A percentile compares a stretch with the other conserved stretches of the same genome.
Conservation (phyloP, 2,329 filamentous ascomycete genomes). For the Emericellopsis cladophorae region DNA sequence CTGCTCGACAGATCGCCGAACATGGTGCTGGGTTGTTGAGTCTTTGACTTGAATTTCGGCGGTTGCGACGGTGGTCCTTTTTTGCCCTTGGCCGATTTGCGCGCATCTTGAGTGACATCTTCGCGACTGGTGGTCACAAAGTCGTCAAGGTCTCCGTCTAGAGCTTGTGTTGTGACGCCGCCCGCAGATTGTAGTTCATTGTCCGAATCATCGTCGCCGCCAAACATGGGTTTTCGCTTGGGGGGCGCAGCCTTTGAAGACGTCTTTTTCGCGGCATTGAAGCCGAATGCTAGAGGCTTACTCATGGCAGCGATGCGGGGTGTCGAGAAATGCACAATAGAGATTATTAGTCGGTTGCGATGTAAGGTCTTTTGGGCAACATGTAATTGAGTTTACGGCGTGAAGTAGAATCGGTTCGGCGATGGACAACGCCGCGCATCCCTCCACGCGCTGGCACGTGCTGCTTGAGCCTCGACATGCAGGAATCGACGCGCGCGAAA, state of each 20-base stretch:
- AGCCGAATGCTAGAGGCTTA: conserved; percentile 34
- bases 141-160: conserved; percentile 51
- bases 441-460: no score
- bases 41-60: conserved; percentile 30
- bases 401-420: no score
- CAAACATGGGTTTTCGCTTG: conserved; percentile 45
- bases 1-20: conserved; percentile 57
- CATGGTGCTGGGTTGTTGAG: conserved; percentile 22
- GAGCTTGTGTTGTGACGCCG: conserved; percentile 25
- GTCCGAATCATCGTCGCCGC: conserved; percentile 44
- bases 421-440: no score
- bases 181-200: conserved; percentile 22
- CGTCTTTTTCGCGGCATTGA: conserved; percentile 48
- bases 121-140: conserved; percentile 13
- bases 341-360: no score
- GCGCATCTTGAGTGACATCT: conserved; percentile 12
- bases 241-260: conserved; percentile 33
- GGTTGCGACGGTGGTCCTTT: conserved; percentile 17
- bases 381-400: no score
- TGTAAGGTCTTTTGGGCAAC: no score
- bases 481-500: no score
- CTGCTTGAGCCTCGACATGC: no score
- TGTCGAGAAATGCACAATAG: no score
- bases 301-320: no score
- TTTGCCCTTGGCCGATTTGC: conserved; percentile 20